These are phyloP conservation scores for Paradendryphiella salina DNA, from an alignment of 2,329 filamentous ascomycete species.

Conservation along the genomic window DNA sequence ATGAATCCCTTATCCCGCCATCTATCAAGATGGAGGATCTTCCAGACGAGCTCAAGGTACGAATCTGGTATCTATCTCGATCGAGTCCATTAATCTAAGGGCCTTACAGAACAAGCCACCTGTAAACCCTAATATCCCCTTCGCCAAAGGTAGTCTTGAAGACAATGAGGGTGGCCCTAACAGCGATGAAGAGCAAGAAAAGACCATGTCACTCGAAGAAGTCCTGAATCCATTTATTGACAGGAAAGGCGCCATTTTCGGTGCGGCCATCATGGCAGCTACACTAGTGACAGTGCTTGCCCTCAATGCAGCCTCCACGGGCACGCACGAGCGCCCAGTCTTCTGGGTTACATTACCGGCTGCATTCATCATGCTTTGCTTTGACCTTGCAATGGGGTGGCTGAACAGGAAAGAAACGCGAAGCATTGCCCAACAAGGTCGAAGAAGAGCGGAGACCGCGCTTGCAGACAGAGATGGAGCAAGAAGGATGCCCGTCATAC, in stretches of 20 bases:
- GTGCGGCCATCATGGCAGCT: constrained; percentile 66
- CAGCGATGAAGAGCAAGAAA: constrained; percentile 54
- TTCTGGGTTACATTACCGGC: constrained; percentile 72
- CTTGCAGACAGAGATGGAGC: constrained; percentile 39
- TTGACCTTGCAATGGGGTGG: constrained; percentile 69
- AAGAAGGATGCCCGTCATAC: constrained; percentile 32
- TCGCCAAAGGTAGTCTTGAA: constrained; percentile 60
- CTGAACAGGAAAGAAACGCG: constrained; percentile 64
- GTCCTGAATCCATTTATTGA: constrained; percentile 77
- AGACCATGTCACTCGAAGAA: constrained; percentile 67
- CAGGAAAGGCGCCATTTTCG: constrained; percentile 66
- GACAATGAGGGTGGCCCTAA: constrained; percentile 54
- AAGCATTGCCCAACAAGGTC: constrained; percentile 61
- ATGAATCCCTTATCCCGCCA: constrained; percentile 65
- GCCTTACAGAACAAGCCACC: constrained; percentile 53
- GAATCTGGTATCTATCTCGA: neutral
- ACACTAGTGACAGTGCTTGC: constrained; percentile 68
- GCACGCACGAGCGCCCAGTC: constrained; percentile 59
- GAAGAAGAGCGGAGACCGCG: constrained; percentile 53
- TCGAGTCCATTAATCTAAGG: neutral
- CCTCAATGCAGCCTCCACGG: constrained; percentile 64
- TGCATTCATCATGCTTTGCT: constrained; percentile 68
- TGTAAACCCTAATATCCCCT: constrained; percentile 73
- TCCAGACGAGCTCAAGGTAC: constrained; percentile 56
- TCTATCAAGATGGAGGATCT: constrained; percentile 71